Evolutionary conservation across 345 rosid genomes (phyloP).

Genomic region (Linum tenue): DNA sequence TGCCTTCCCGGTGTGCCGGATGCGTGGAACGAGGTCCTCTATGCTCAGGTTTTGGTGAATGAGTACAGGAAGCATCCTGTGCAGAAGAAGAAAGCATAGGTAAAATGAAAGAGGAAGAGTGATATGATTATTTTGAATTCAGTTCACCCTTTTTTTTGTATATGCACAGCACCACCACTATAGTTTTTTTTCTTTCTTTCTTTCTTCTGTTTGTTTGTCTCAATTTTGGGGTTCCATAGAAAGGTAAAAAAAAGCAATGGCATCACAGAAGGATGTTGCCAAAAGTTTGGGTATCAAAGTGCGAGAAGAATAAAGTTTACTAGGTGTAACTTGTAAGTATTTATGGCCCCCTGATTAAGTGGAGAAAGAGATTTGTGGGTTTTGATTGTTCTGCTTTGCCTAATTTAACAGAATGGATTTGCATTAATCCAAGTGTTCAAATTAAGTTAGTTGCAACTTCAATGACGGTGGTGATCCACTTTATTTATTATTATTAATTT

Average conservation of each 20-base stretch:
- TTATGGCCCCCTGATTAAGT: neutral
- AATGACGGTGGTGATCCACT: neutral
- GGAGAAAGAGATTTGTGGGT: neutral
- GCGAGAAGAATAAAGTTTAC: neutral
- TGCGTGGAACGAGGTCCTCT: conserved; percentile 83
- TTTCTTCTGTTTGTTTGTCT: conserved; percentile 3
- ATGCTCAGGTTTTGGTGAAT: conserved; percentile 55
- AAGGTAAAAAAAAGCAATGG: neutral
- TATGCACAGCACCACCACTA: neutral
- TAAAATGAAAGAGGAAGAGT: conserved; percentile 9
- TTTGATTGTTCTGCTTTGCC: neutral
- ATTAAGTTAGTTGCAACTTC: conserved; percentile 1
- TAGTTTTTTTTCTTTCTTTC: neutral
- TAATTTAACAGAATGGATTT: conserved; percentile 11
- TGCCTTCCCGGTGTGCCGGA: conserved; percentile 98
- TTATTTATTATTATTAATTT: neutral
- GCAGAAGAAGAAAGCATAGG: conserved; percentile 29
- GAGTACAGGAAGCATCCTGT: conserved; percentile 34
- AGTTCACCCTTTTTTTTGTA: conserved; percentile 8
- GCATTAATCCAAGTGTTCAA: conserved; percentile 9
- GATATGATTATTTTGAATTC: neutral
- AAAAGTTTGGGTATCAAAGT: neutral
- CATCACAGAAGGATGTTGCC: neutral
- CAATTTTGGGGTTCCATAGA: conserved; percentile 16
- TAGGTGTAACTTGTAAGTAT: no score